These are phyloP conservation scores for Maudiozyma bulderi DNA, from an alignment of 805 yeast species.

Conservation along the genomic window DNA sequence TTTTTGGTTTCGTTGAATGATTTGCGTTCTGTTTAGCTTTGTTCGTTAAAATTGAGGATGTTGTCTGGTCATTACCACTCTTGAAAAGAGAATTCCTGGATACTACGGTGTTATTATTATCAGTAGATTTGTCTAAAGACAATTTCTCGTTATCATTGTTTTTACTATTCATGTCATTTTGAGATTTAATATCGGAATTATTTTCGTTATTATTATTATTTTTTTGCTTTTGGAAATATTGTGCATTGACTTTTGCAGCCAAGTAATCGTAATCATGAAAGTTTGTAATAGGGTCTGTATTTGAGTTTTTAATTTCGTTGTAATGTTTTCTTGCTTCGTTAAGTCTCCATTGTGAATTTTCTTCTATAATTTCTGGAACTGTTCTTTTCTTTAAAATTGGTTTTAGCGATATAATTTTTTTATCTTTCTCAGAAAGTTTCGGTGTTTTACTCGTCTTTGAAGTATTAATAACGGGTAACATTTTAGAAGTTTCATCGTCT, in stretches of 20 bases:
- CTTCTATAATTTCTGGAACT: constrained; percentile 58
- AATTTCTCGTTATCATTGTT: not conserved
- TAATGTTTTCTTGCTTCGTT: constrained; percentile 57
- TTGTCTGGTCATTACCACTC: not conserved
- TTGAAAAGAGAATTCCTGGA: not conserved
- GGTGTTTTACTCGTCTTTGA: constrained; percentile 2
- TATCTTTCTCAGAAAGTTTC: constrained; percentile 7
- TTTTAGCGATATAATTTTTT: constrained; percentile 38
- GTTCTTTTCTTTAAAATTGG: constrained; percentile 85
- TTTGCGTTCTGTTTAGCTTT: constrained; percentile 5
- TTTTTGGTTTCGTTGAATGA: constrained; percentile 9
- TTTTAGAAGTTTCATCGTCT: constrained; percentile 30
- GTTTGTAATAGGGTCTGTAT: constrained; percentile 19
- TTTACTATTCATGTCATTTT: not conserved
- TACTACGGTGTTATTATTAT: not conserved
- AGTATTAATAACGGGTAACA: constrained; percentile 11
- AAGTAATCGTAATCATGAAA: constrained; percentile 26
- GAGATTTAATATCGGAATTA: not conserved
- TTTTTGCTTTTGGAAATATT: constrained; percentile 14
- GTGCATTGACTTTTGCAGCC: constrained; percentile 31
- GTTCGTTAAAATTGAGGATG: constrained; percentile 16
- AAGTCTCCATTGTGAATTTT: constrained; percentile 30
- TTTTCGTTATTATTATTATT: not conserved
- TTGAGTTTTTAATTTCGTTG: constrained; percentile 17
- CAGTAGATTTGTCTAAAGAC: not conserved